Evolutionary conservation across 208 protist species (phyloP).

Genomic region (Lotmaria passim): DNA sequence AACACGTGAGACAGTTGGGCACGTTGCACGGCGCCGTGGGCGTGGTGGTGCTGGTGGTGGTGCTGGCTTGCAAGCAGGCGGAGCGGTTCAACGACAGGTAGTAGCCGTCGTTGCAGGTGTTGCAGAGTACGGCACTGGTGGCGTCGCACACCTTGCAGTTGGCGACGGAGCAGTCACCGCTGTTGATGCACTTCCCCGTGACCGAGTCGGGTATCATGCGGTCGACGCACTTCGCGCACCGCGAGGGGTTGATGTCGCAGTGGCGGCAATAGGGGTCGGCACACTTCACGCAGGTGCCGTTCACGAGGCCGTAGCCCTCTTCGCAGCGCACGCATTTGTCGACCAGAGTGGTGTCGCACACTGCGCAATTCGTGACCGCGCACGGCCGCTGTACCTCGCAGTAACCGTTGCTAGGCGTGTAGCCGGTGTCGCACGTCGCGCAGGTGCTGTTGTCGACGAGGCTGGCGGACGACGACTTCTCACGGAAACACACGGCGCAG

Average conservation of each 20-base stretch:
- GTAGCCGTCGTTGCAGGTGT: constrained; percentile 17
- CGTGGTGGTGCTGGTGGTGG: neutral
- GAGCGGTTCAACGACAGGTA: no score
- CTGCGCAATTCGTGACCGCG: constrained; percentile 7
- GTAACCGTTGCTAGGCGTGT: neutral
- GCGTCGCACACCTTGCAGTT: no score
- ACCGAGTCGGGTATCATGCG: neutral
- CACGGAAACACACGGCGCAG: neutral
- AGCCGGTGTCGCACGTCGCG: neutral
- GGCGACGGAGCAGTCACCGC: no score
- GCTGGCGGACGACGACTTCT: neutral
- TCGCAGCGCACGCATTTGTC: constrained; percentile 3
- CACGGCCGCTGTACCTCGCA: neutral
- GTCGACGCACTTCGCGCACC: constrained; percentile 8
- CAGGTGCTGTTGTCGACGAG: neutral
- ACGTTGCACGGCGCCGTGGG: constrained; percentile 7
- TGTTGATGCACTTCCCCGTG: no score
- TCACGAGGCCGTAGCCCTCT: constrained; percentile 18
- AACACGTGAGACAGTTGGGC: constrained; percentile 15
- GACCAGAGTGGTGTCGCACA: constrained; percentile 2
- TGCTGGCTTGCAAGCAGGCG: neutral
- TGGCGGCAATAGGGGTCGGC: neutral
- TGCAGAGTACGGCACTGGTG: no score
- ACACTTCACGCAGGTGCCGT: constrained; percentile 8
- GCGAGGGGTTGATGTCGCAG: constrained; percentile 15